phyloP scores from a whole-genome alignment of 257 asterid genomes.

The Solanum peruvianum region DNA sequence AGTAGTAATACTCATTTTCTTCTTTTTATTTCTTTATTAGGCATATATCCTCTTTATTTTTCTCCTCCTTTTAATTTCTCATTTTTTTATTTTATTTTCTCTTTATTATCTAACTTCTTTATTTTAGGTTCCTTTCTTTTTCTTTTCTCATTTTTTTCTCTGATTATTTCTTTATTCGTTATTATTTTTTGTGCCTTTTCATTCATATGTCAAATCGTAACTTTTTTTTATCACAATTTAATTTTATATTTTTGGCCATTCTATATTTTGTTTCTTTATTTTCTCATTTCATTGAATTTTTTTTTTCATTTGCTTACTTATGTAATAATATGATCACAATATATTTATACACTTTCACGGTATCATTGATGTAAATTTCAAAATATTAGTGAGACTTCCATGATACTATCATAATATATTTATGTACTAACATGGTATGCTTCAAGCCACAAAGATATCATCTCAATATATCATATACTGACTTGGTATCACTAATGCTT shows the following conservation, averaged over 20 bases:
- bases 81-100: too few species aligned
- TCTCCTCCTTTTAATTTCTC: not conserved
- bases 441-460: not conserved
- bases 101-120: too few species aligned
- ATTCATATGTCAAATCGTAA: not conserved
- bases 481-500: not conserved
- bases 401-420: too few species aligned
- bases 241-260: not conserved
- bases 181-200: not conserved
- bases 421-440: not conserved
- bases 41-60: too few species aligned
- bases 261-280: too few species aligned
- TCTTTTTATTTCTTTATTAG: too few species aligned
- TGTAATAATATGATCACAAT: not conserved
- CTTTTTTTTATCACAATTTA: not conserved
- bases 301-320: not conserved
- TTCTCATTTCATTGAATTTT: not conserved
- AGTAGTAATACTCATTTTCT: too few species aligned
- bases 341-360: not conserved
- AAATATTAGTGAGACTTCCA: not conserved
- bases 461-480: not conserved
- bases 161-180: not conserved
- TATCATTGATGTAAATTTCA: not conserved
- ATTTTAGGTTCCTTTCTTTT: not conserved
- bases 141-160: too few species aligned